Evolutionary conservation across 2,329 filamentous ascomycete species (phyloP).

Genomic region (Biscogniauxia sp.): DNA sequence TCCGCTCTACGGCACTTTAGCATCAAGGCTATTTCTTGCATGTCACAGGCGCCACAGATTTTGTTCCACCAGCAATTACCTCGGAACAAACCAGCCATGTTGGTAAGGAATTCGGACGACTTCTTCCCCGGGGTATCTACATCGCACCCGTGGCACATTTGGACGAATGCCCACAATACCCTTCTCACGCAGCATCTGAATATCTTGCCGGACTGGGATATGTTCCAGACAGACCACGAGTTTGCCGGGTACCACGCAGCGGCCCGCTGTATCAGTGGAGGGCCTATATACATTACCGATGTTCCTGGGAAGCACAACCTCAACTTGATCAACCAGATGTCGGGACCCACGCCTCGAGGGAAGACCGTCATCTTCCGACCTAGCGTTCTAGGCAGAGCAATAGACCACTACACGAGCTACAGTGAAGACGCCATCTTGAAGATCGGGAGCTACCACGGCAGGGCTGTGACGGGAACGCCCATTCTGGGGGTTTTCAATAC

Average conservation of each 20-base stretch:
- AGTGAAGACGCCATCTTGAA: conserved; percentile 72
- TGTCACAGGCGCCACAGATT: conserved; percentile 85
- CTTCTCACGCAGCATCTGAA: conserved; percentile 83
- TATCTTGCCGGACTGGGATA: conserved; percentile 77
- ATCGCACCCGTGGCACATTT: conserved; percentile 93
- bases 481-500: conserved; percentile 87
- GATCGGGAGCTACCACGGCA: conserved; percentile 73
- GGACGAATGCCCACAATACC: conserved; percentile 87
- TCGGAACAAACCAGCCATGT: conserved; percentile 67
- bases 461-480: conserved; percentile 64
- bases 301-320: conserved; percentile 78
- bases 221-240: conserved; percentile 63
- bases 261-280: conserved; percentile 83
- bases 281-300: conserved; percentile 93
- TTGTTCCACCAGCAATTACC: conserved; percentile 83
- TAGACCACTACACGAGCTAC: conserved; percentile 73
- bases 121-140: conserved; percentile 82
- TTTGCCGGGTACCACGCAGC: conserved; percentile 87
- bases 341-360: conserved; percentile 66
- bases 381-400: conserved; percentile 67
- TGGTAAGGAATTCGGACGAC: conserved; percentile 84
- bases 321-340: conserved; percentile 75
- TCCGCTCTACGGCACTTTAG: conserved; percentile 76
- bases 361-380: conserved; percentile 81
- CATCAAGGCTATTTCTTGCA: conserved; percentile 82